Conservation (phyloP, 768 basidiomycete genomes). For the Russula ochroleuca region DNA sequence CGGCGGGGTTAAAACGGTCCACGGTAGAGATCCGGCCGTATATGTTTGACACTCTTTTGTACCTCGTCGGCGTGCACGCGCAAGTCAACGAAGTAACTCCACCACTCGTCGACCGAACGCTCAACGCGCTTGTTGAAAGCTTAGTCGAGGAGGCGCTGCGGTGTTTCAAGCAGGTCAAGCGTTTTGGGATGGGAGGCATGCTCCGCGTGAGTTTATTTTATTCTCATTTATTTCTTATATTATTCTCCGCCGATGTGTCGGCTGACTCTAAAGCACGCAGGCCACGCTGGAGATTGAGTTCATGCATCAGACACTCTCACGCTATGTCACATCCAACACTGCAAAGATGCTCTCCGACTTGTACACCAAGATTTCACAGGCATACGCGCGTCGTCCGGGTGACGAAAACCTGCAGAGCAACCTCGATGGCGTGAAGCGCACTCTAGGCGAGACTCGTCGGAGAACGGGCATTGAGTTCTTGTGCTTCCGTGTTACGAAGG, state of each 20-base stretch:
- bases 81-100: constrained; percentile 82
- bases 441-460: constrained; percentile 77
- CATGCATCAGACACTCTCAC: constrained; percentile 91
- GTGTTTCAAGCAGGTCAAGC: constrained; percentile 83
- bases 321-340: constrained; percentile 78
- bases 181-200: constrained; percentile 99
- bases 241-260: not conserved
- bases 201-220: constrained; percentile 60
- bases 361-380: constrained; percentile 92
- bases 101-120: constrained; percentile 72
- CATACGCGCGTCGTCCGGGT: constrained; percentile 80
- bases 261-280: constrained; percentile 39
- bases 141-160: constrained; percentile 77
- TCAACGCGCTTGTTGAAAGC: constrained; percentile 77
- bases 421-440: constrained; percentile 89
- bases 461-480: constrained; percentile 93
- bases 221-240: not conserved
- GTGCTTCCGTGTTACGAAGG: constrained; percentile 80
- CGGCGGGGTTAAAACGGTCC: not conserved
- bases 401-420: constrained; percentile 84
- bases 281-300: constrained; percentile 99
- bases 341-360: constrained; percentile 84
- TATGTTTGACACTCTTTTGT: constrained; percentile 85
- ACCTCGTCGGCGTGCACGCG: constrained; percentile 87
- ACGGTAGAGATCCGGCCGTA: constrained; percentile 85